Conservation (phyloP, 2,329 filamentous ascomycete genomes). For the Fusarium citri region DNA sequence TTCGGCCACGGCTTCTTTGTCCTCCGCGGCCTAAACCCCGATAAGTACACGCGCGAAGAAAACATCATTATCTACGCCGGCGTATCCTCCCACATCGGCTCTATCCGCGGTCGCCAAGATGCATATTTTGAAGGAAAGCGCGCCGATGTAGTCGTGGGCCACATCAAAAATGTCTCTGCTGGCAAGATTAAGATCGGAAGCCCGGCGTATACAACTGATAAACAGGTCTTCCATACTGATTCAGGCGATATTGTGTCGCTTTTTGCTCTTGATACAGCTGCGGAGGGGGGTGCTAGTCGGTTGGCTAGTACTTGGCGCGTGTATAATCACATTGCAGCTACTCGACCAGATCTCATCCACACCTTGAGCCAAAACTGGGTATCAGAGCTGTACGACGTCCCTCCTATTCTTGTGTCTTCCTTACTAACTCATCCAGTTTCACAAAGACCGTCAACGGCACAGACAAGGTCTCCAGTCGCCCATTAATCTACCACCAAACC, state of each 20-base stretch:
- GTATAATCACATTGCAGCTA: slow-evolving; percentile 70
- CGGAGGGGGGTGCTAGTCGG: slow-evolving; percentile 65
- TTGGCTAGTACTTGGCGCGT: slow-evolving; percentile 68
- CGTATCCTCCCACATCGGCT: slow-evolving; percentile 68
- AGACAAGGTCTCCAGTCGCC: slow-evolving; percentile 7
- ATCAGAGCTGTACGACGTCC: slow-evolving; percentile 42
- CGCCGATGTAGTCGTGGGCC: slow-evolving; percentile 59
- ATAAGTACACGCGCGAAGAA: slow-evolving; percentile 64
- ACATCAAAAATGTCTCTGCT: slow-evolving; percentile 68
- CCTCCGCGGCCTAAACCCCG: slow-evolving; percentile 66
- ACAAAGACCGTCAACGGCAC: slow-evolving; percentile 9
- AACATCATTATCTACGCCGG: slow-evolving; percentile 71
- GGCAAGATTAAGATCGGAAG: slow-evolving; percentile 58
- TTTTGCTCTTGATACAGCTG: slow-evolving; percentile 63
- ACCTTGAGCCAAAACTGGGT: slow-evolving; percentile 64
- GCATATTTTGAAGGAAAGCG: slow-evolving; percentile 56
- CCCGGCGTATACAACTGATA: slow-evolving; percentile 69
- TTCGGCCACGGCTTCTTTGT: slow-evolving; percentile 71
- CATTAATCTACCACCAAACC: slow-evolving; percentile 22
- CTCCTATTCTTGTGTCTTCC: accelerated
- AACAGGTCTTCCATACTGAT: slow-evolving; percentile 73
- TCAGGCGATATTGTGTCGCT: slow-evolving; percentile 68
- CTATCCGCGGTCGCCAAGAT: slow-evolving; percentile 65
- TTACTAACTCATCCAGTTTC: slow-evolving; percentile 3
- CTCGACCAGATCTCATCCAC: slow-evolving; percentile 67